Percentiles rank a stretch among this genome's conserved stretches.
These are phyloP conservation scores for Pseudocercospora musae DNA, from an alignment of 2,329 filamentous ascomycete genomes.

Conservation along the genomic window DNA sequence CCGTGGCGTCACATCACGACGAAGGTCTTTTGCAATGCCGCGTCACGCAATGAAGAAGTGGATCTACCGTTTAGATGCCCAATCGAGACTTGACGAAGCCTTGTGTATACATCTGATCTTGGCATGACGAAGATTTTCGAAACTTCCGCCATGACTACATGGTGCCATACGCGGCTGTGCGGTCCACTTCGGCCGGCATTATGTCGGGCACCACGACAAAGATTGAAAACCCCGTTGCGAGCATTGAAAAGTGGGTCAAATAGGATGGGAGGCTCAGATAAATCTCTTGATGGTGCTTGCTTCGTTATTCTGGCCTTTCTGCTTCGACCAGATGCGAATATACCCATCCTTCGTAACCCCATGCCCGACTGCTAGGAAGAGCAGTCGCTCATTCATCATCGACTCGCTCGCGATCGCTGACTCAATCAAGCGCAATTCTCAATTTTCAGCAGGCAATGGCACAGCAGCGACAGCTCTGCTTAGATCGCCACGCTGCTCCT, in stretches of 20 bases:
- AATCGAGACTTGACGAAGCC: neutral
- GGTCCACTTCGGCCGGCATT: neutral
- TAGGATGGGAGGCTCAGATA: neutral
- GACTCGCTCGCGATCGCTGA: neutral
- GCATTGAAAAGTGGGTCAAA: neutral
- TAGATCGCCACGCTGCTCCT: conserved; percentile 6
- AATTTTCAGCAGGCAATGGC: conserved; percentile 22
- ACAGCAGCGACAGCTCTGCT: conserved; percentile 2
- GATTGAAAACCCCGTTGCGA: too few relatives aligned
- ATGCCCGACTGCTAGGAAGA: neutral
- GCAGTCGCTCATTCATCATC: neutral
- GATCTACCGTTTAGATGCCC: neutral
- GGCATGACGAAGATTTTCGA: conserved; percentile 1
- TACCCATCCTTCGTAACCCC: neutral
- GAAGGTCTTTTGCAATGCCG: neutral
- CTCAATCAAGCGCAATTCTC: neutral
- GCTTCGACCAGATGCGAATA: neutral
- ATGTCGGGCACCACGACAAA: too few relatives aligned
- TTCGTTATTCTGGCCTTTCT: neutral
- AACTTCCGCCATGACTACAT: neutral
- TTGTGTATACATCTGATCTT: neutral
- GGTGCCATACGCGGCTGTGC: neutral
- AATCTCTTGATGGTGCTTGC: neutral
- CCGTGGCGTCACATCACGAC: neutral
- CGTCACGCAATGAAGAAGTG: neutral